Evolutionary conservation across 2,329 filamentous ascomycete genomes (phyloP), one percentile per base, ranked within the genome.

Genomic region (Penicillium sp.): DNA sequence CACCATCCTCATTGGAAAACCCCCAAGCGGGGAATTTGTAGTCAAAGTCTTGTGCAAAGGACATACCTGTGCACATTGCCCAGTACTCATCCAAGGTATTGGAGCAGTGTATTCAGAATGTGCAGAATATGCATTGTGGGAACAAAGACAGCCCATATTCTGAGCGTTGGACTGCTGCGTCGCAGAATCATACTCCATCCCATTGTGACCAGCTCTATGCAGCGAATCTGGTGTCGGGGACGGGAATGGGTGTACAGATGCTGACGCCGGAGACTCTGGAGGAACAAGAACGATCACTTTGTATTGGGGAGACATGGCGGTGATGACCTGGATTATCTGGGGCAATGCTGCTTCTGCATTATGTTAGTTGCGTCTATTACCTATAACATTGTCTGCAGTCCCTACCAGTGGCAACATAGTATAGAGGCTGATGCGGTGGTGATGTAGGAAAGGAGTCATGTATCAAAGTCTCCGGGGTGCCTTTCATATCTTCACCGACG

Each of bases 361-460:
- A 9, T n/a, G 16, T 46, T 2, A 45, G 33, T 28, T 30, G 3
- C 22, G 22, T 25, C 22, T 6, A 25, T 7, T 3, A 25, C 4
- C 22, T 7, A 25, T 25, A 27, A 8, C 10, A 42, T 43, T 3
- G 4, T 13, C 11, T 25, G 8, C 14, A 22, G 13, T 8, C 31
- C 56, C 46, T 16, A 60, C 58, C 58, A 22, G 55, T 61, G 1
- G 54, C 52, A 31, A 55, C 39, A 22, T 61, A 61, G 19, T 54
- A 49, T 31, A 49, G 34, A 18, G 57, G 50, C 34, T 55, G 57
- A 34, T 45, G 52, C 6, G 25, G 42, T 1, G 13, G 2, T 29
- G 31, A 28, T 14, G 34, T 18, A 13, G 39, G 14, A 4, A 30
- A n/a, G 14, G 13, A 4, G 12, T 41, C 30, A n/a, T n/a, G 12